phyloP scores from a whole-genome alignment of 192 early-diverging fungal species.

The Coemansia sp. region DNA sequence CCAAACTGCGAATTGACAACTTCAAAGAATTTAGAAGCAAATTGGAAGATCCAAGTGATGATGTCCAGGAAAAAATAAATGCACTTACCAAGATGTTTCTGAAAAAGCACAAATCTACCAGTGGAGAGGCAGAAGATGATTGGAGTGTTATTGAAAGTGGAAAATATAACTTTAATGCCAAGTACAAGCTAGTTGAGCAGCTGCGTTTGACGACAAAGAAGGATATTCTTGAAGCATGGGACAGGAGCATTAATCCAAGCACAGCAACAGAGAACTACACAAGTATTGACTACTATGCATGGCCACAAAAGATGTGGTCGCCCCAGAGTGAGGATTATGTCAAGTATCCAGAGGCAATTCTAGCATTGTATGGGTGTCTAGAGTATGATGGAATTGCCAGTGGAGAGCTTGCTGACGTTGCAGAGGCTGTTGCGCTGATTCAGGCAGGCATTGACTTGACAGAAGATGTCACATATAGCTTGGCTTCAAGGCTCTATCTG shows the following conservation, averaged over 20 bases:
- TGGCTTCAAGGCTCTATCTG: too few relatives aligned
- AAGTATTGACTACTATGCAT: too few relatives aligned
- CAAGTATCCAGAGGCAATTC: conserved; percentile 8
- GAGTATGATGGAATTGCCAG: conserved; percentile 6
- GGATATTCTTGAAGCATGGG: conserved; percentile 33
- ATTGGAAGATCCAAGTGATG: conserved; percentile 12
- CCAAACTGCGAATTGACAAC: conserved; percentile 73
- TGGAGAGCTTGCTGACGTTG: neutral
- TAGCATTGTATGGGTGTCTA: conserved; percentile 17
- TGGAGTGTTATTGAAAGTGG: conserved; percentile 65
- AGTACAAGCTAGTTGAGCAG: neutral
- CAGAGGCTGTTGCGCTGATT: neutral
- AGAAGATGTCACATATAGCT: too few relatives aligned
- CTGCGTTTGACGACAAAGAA: conserved; percentile 14
- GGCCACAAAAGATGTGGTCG: neutral
- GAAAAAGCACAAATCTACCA: conserved; percentile 70
- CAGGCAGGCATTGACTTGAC: too few relatives aligned
- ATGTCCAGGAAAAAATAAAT: conserved; percentile 61
- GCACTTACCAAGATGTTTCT: conserved; percentile 58
- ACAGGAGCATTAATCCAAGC: conserved; percentile 29
- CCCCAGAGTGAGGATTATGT: conserved; percentile 9
- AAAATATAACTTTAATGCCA: conserved; percentile 74
- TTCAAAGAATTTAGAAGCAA: conserved; percentile 60
- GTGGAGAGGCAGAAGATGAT: conserved; percentile 59
- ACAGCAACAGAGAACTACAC: conserved; percentile 19